Evolutionary conservation across 2,329 filamentous ascomycete genomes (phyloP), one percentile per base, ranked within the genome.

Genomic region (Exophiala oligosperma): DNA sequence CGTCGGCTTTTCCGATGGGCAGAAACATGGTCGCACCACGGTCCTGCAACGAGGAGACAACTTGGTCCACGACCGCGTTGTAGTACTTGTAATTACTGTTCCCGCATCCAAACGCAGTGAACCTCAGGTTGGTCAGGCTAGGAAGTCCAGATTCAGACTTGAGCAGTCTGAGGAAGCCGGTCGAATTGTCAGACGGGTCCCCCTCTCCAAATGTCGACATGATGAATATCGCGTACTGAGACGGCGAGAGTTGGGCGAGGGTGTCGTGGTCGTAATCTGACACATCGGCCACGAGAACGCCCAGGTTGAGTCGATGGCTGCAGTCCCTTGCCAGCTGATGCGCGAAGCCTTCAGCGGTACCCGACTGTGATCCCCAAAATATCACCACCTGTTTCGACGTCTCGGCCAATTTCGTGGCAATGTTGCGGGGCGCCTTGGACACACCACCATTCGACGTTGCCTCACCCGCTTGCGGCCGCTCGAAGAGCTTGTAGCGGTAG

Each of bases 301-400:
- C 91, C 63, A 96, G 81, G 21, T 91, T 91, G 72, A 92, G 96
- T 57, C 92, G 84, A 66, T 90, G 91, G 74, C 91, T 90, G 70
- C 91, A 91, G 73, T 97, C 92, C 79, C 96, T 94, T 64, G 91
- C 90, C 64, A 97, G 80, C 66, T 92, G 85, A 14, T 91, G 91
- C 64, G 92, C 92, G 71, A 96, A 96, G 72, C 96, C 91, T 77
- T 97, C 92, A 44, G 92, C 92, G 24, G 92, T 97, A 64, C 92
- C 92, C 14, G 92, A 96, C 78, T 97, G 92, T 24, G 92, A 96
- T 64, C 92, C 92, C 74, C 95, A 97, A 79, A 97, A 66, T 28
- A 66, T 61, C 24, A 65, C 62, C 70, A 91, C 93, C 77, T 96
- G 94, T 35, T 59, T 53, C 1, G 66, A 67, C 0, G 72, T 69